Evolutionary conservation across 306 rosid genomes (phyloP), one percentile per base, ranked within the genome.

Genomic region (Amphicarpaea edgeworthii): DNA sequence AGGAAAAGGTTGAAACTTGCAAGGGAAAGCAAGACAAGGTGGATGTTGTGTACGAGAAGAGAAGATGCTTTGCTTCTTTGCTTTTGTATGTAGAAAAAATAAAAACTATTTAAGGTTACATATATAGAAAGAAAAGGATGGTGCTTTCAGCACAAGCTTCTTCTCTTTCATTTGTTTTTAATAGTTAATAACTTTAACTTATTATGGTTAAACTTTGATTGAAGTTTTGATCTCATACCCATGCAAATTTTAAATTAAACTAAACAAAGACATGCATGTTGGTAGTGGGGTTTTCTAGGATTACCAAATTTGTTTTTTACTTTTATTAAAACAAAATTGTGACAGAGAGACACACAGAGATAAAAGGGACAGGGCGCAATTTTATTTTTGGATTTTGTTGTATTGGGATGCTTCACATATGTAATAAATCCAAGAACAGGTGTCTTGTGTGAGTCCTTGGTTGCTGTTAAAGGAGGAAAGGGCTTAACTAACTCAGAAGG

Each of bases 11-110:
- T 83, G 79, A 88, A 89, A 82, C 96, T 92, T 95, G 75, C 86
- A 89, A 82, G 91, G 83, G 85, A 86, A 85, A 87, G 84, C 87
- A 90, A 88, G 61, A 65, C 21, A 76, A 17, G 71, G 76, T 81
- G 72, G 79, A 53, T 20, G 16, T 63, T 20, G 16, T 63, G 55
- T 82, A 81, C 8, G 73, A 79, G 69, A 72, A 67, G 77, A 58
- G 59, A 66, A 82, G 90, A 90, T 89, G 92, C 93, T 82, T 90
- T 90, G 82, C 92, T 90, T 91, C 73, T 83, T 78, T 85, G 85
- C 77, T 81, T 85, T 87, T 82, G 82, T 69, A 77, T 51, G 68
- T 50, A 37, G 75, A 59, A 61, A 24, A 58, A 61, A 34, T 30
- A 4, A 62, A 83, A 83, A 77, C 41, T 37, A 65, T 53, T 40